Conservation (phyloP, 768 basidiomycete species). For the Boletus edulis region DNA sequence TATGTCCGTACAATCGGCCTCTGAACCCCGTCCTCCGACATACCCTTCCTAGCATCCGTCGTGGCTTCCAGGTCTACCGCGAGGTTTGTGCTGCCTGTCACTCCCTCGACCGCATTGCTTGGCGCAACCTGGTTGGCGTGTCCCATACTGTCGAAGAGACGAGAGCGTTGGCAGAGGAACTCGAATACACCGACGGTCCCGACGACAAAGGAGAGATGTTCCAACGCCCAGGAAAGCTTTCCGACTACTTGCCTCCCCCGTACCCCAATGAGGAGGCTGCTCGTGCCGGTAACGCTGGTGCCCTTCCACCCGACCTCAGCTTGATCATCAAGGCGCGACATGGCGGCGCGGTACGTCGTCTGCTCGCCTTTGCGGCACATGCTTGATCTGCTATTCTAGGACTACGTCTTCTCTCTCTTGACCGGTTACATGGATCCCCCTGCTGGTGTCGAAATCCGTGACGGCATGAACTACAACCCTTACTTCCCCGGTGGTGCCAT, state of each 20-base stretch:
- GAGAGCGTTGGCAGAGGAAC: constrained; percentile 90
- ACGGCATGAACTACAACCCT: constrained; percentile 98
- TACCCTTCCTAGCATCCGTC: constrained; percentile 67
- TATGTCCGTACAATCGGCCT: constrained; percentile 39
- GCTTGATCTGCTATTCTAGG: constrained; percentile 43
- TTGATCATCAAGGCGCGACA: constrained; percentile 98
- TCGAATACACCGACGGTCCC: constrained; percentile 96
- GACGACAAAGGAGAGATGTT: constrained; percentile 97
- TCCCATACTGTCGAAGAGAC: constrained; percentile 93
- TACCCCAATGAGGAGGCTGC: constrained; percentile 99
- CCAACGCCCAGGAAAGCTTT: constrained; percentile 95
- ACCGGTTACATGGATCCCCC: constrained; percentile 98
- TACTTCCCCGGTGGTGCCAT: constrained; percentile 99
- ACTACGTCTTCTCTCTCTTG: constrained; percentile 95
- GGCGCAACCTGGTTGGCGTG: constrained; percentile 98
- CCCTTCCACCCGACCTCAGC: constrained; percentile 94
- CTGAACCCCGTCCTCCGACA: constrained; percentile 10
- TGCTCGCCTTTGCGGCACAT: neutral
- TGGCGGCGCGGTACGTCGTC: constrained; percentile 78
- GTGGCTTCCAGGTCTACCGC: constrained; percentile 96
- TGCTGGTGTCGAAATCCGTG: constrained; percentile 90
- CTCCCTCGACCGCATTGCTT: constrained; percentile 98
- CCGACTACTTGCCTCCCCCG: constrained; percentile 93
- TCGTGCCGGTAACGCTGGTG: constrained; percentile 89
- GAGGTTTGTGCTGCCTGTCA: constrained; percentile 99